phyloP scores from a whole-genome alignment of 2,329 filamentous ascomycete genomes.

The Tolypocladium guangdongense region DNA sequence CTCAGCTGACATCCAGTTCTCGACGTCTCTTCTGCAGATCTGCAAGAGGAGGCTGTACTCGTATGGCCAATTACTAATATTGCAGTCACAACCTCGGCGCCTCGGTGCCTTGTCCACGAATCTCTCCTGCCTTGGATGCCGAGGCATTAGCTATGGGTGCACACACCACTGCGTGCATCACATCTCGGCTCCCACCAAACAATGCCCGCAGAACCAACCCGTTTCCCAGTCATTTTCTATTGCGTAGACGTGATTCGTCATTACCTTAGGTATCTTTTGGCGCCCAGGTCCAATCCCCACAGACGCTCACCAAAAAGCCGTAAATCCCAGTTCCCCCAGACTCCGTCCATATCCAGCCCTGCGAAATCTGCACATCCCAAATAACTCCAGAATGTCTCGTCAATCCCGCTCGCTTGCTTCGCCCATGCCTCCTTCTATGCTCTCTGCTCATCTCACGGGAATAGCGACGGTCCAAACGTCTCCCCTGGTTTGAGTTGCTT shows the following conservation, averaged over 20 bases:
- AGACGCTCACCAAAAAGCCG: background rate
- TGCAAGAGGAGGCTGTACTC: background rate
- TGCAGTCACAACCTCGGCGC: background rate
- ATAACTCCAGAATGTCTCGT: background rate
- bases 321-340: slow-evolving; percentile 2
- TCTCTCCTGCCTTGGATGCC: background rate
- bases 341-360: slow-evolving; percentile 6
- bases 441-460: slow-evolving; percentile 3
- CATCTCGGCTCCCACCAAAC: background rate
- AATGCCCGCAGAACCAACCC: background rate
- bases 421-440: background rate
- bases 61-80: background rate
- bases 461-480: slow-evolving; percentile 36
- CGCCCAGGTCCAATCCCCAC: background rate
- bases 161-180: background rate
- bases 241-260: slow-evolving; percentile 1
- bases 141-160: background rate
- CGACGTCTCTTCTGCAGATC: no score
- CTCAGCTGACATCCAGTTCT: no score
- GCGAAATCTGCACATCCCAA: background rate
- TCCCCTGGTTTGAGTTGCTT: slow-evolving; percentile 28
- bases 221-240: background rate
- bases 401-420: background rate
- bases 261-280: slow-evolving; percentile 7
- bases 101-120: background rate